A percentile compares a stretch with the other conserved stretches of the same genome.
These are phyloP conservation scores for Phoenix roebelenii DNA, from an alignment of 176 grass and related monocot genomes.

Conservation along the genomic window DNA sequence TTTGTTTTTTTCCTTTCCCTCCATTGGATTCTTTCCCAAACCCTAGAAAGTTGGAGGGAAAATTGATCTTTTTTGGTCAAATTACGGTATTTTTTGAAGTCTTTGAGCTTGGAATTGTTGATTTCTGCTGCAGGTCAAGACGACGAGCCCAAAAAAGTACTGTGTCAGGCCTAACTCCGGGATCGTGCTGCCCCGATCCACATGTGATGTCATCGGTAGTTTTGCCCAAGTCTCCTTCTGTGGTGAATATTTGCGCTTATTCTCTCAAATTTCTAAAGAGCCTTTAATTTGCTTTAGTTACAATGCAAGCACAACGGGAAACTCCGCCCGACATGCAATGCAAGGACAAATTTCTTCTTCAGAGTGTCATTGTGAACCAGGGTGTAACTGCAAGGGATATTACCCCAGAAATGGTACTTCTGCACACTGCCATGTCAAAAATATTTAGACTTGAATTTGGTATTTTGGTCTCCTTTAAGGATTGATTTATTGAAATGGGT, in stretches of 20 bases:
- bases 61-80: not conserved
- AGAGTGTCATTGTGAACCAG: conserved; percentile 32
- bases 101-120: not conserved
- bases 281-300: conserved; percentile 28
- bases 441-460: too few species aligned
- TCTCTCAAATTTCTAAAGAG: not conserved
- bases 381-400: conserved; percentile 31
- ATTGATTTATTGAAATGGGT: conserved; percentile 4
- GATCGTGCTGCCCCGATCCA: conserved; percentile 43
- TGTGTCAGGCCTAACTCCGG: conserved; percentile 72
- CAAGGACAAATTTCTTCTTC: conserved; percentile 71
- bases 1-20: not conserved
- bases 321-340: conserved; percentile 56
- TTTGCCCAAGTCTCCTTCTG: not conserved
- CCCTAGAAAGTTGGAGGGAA: conserved; percentile 10
- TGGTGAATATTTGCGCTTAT: too few species aligned
- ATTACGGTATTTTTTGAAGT: not conserved
- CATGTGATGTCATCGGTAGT: conserved; percentile 45
- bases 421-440: not conserved
- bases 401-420: conserved; percentile 35
- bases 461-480: not conserved
- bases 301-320: conserved; percentile 50
- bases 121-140: conserved; percentile 42
- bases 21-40: conserved; percentile 5
- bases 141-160: conserved; percentile 72